These are phyloP conservation scores for Fusarium falciforme DNA, from an alignment of 2,329 filamentous ascomycete species.

Conservation along the genomic window DNA sequence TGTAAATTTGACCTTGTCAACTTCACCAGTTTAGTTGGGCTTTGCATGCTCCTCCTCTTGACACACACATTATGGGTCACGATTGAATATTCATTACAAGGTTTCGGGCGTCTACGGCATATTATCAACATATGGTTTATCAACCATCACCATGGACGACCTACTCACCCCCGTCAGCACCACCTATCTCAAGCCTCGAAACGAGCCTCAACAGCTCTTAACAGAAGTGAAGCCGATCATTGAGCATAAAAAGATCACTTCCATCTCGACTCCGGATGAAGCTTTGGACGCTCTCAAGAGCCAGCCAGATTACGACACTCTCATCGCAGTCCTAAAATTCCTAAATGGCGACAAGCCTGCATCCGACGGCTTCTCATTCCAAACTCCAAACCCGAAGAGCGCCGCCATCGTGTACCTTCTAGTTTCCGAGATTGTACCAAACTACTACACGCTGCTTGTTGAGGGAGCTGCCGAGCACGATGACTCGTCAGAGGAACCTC, in stretches of 20 bases:
- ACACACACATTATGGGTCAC: too few species aligned
- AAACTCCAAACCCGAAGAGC: constrained; percentile 70
- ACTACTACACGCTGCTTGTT: constrained; percentile 80
- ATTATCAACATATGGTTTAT: neutral
- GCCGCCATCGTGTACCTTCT: constrained; percentile 82
- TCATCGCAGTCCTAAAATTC: constrained; percentile 65
- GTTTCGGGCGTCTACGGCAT: neutral
- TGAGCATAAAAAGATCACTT: neutral
- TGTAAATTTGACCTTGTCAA: neutral
- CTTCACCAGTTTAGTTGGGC: neutral
- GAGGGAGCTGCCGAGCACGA: constrained; percentile 51
- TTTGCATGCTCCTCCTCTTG: too few species aligned
- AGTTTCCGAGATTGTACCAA: constrained; percentile 79
- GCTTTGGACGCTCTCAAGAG: constrained; percentile 69
- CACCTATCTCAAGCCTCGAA: constrained; percentile 56
- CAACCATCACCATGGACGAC: constrained; percentile 61
- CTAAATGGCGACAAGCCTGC: constrained; percentile 51
- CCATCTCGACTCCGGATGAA: constrained; percentile 56
- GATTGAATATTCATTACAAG: neutral
- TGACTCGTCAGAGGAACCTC: constrained; percentile 8
- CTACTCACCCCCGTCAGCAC: constrained; percentile 66
- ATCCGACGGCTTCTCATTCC: constrained; percentile 40
- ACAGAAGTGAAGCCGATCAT: constrained; percentile 48
- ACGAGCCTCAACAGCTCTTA: constrained; percentile 51
- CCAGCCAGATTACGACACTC: constrained; percentile 70